Conservation (phyloP, 139 green algal genomes). For the Tetradesmus lagerheimii region DNA sequence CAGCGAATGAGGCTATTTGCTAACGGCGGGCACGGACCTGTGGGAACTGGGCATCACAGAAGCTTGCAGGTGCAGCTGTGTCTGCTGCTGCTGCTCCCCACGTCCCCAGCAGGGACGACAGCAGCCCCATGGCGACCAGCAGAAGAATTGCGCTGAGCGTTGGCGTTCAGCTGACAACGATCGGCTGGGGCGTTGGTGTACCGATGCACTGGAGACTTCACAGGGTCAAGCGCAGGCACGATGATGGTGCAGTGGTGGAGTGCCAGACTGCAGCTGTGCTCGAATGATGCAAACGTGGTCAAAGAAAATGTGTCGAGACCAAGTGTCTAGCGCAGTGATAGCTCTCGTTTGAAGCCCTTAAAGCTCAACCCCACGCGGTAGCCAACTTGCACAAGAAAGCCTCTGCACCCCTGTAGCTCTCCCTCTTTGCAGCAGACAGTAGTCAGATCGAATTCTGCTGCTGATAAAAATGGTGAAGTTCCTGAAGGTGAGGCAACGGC, state of each 20-base stretch:
- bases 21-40: conserved; percentile 14
- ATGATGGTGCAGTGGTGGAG: background rate
- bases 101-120: background rate
- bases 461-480: conserved; percentile 85
- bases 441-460: conserved; percentile 8
- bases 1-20: background rate
- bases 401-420: background rate
- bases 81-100: conserved; percentile 19
- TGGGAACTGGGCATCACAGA: conserved; percentile 32
- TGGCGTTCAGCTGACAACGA: background rate
- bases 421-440: conserved; percentile 17
- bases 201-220: background rate
- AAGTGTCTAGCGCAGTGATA: background rate
- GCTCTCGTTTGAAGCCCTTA: background rate
- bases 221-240: background rate
- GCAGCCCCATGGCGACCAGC: conserved; percentile 5
- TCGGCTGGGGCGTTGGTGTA: background rate
- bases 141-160: background rate
- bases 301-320: background rate
- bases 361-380: background rate
- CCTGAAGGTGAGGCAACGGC: conserved; percentile 68
- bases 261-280: background rate
- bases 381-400: conserved; percentile 1
- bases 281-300: background rate
- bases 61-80: conserved; percentile 4